These are phyloP conservation scores for Cylindrotheca closterium DNA, from an alignment of 108 stramenopile species.

Conservation along the genomic window DNA sequence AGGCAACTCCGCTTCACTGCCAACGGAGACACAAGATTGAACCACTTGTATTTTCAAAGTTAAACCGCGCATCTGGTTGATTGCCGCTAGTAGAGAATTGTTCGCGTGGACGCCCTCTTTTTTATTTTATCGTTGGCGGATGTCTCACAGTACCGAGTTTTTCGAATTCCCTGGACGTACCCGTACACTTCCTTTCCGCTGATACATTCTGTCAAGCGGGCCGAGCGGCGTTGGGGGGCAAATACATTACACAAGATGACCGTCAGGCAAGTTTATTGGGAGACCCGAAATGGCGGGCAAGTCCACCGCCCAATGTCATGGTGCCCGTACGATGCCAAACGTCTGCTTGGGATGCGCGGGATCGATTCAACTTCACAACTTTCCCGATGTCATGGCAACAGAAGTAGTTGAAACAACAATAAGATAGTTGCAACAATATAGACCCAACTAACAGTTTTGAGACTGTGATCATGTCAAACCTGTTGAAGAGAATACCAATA, in stretches of 20 bases:
- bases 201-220: conserved; percentile 1
- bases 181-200: not conserved
- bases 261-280: conserved; percentile 1
- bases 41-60: too few species aligned
- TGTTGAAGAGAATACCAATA: too few species aligned
- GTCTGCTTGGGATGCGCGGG: not conserved
- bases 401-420: too few species aligned
- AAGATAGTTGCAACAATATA: too few species aligned
- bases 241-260: conserved; percentile 1
- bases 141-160: not conserved
- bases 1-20: too few species aligned
- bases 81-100: too few species aligned
- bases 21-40: too few species aligned
- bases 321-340: conserved; percentile 1
- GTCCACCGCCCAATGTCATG: conserved; percentile 5
- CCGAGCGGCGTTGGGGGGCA: conserved; percentile 1
- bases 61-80: too few species aligned
- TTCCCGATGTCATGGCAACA: conserved; percentile 1
- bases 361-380: not conserved
- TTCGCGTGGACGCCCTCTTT: not conserved
- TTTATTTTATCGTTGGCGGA: not conserved
- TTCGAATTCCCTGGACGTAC: conserved; percentile 1
- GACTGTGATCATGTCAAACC: too few species aligned
- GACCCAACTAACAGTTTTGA: too few species aligned
- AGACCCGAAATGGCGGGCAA: conserved; percentile 7